A percentile compares a stretch with the other conserved stretches of the same genome.
Conservation (phyloP, 2,329 filamentous ascomycete genomes). For the Diaporthe batatas region DNA sequence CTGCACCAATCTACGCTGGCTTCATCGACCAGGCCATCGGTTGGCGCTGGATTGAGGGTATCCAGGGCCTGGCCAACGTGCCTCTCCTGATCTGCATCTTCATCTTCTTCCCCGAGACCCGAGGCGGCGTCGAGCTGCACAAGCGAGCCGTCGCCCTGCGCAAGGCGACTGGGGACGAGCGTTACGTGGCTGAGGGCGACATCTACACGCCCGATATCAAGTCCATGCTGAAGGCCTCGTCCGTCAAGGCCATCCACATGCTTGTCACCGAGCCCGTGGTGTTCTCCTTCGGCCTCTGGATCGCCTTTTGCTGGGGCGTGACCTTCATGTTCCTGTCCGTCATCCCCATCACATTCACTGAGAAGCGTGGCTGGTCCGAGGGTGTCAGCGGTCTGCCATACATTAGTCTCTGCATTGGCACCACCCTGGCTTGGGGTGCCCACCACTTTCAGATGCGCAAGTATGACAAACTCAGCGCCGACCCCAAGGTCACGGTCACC, state of each 20-base stretch:
- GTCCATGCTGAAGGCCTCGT: slow-evolving; percentile 60
- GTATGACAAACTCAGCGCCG: slow-evolving; percentile 56
- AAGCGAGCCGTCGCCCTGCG: slow-evolving; percentile 63
- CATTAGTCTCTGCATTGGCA: slow-evolving; percentile 63
- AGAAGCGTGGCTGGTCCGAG: slow-evolving; percentile 66
- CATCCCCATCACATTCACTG: slow-evolving; percentile 63
- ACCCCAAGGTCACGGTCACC: slow-evolving; percentile 53
- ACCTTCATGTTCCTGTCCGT: slow-evolving; percentile 67
- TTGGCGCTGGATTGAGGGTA: slow-evolving; percentile 67
- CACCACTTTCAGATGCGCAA: slow-evolving; percentile 66
- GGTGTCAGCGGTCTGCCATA: slow-evolving; percentile 64
- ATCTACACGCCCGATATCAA: slow-evolving; percentile 64
- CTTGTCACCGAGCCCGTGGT: slow-evolving; percentile 42
- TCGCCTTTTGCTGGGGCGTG: slow-evolving; percentile 58
- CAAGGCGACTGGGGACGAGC: slow-evolving; percentile 61
- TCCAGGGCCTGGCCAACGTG: slow-evolving; percentile 65
- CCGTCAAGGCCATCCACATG: slow-evolving; percentile 53
- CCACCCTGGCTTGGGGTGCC: slow-evolving; percentile 60
- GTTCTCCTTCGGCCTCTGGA: slow-evolving; percentile 40
- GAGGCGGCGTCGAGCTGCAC: slow-evolving; percentile 51
- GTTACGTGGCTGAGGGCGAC: slow-evolving; percentile 64
- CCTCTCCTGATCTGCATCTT: slow-evolving; percentile 51
- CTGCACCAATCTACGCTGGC: slow-evolving; percentile 65
- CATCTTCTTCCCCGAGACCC: slow-evolving; percentile 48
- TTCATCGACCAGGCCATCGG: slow-evolving; percentile 66